Conservation (phyloP, 2,329 filamentous ascomycete genomes). For the Sporothrix luriei region DNA sequence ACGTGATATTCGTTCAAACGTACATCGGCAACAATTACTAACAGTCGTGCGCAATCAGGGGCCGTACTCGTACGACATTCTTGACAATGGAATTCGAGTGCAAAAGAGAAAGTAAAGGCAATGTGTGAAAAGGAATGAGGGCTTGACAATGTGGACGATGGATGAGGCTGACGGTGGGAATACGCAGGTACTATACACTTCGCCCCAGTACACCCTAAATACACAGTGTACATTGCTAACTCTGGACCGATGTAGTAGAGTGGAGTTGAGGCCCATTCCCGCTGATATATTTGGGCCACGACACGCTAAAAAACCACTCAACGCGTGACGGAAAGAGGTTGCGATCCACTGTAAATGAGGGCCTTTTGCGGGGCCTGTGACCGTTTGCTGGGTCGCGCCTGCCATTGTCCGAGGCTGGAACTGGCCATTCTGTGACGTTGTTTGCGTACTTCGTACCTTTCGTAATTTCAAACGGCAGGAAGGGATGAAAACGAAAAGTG, state of each 20-base stretch:
- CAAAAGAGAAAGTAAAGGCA: too few species aligned
- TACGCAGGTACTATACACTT: too few species aligned
- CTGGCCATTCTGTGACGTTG: neutral
- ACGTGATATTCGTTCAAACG: neutral
- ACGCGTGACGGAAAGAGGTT: neutral
- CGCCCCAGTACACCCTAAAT: neutral
- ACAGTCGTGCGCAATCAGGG: too few species aligned
- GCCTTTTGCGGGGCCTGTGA: slow-evolving; percentile 3
- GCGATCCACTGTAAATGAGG: slow-evolving; percentile 11
- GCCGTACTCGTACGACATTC: too few species aligned
- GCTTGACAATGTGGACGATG: neutral
- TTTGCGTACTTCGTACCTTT: neutral
- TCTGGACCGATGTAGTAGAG: neutral
- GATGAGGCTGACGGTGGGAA: neutral
- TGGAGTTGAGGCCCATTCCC: neutral
- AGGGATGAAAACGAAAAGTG: neutral
- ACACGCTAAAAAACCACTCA: slow-evolving; percentile 25
- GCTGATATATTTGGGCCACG: too few species aligned
- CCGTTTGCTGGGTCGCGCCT: slow-evolving; percentile 3
- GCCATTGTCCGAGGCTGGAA: slow-evolving; percentile 7
- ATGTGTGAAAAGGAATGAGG: neutral
- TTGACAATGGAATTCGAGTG: too few species aligned
- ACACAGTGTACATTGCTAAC: neutral
- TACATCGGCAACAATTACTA: too few species aligned
- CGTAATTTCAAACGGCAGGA: neutral